Percentiles rank a stretch among this genome's conserved stretches.
phyloP scores from a whole-genome alignment of 164 flowering plant species.

The Cinnamomum chago region DNA sequence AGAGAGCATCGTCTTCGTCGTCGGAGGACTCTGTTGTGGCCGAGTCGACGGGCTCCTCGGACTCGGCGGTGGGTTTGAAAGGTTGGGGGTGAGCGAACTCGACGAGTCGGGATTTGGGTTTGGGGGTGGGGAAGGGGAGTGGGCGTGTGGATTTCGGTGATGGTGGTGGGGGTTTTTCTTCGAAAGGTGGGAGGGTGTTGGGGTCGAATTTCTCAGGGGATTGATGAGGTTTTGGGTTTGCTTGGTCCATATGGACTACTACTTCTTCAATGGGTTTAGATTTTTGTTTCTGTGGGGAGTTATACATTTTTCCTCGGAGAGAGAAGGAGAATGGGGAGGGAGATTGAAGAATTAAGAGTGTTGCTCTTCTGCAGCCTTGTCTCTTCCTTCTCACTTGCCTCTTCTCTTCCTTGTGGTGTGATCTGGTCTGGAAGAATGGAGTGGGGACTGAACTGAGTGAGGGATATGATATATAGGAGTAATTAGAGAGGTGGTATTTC shows the following conservation, averaged over 20 bases:
- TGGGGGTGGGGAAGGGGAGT: conserved; percentile 30
- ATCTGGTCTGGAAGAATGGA: too few relatives aligned
- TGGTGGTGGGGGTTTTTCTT: background rate
- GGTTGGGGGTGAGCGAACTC: conserved; percentile 17
- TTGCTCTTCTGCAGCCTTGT: too few relatives aligned
- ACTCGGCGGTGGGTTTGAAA: background rate
- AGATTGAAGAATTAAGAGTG: too few relatives aligned
- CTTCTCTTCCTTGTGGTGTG: too few relatives aligned
- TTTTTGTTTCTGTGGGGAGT: background rate
- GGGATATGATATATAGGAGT: too few relatives aligned
- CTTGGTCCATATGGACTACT: conserved; percentile 1
- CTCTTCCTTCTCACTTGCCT: too few relatives aligned
- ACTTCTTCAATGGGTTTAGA: background rate
- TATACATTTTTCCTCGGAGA: too few relatives aligned
- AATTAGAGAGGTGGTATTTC: too few relatives aligned
- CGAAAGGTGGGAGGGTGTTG: background rate
- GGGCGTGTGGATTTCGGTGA: conserved; percentile 2
- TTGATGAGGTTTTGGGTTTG: background rate
- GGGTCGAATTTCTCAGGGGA: background rate
- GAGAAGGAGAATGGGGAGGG: background rate
- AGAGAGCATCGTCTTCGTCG: background rate
- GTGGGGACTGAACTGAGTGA: too few relatives aligned
- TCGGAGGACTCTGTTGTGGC: conserved; percentile 2
- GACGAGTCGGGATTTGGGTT: conserved; percentile 31
- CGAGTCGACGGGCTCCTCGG: conserved; percentile 1